Evolutionary conservation across 805 yeast genomes (phyloP), one percentile per base, ranked within the genome.

Genomic region (Suhomyces prunicola): DNA sequence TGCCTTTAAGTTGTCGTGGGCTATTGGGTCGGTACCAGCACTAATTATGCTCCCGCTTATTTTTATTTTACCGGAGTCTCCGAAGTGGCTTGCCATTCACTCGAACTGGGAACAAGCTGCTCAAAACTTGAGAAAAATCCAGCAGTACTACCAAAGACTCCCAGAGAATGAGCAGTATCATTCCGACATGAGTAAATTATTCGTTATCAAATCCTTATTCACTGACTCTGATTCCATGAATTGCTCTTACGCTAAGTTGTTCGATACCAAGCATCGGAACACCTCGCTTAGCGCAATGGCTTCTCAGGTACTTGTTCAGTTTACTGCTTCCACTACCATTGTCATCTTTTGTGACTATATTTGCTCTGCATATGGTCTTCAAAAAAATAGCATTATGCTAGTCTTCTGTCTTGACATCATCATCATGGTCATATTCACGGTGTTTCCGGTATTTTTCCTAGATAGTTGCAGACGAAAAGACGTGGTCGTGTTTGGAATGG

Each of bases 381-480:
- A 65, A 9, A 77, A 73, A 0, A 62, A 70, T 3, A 49, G 55
- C 4, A 71, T 68, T 51, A 53, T 69, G 6, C 46, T 68, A 3
- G 59, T 75, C 3, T 75, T 76, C 0, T 70, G 78, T 0, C 57
- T 53, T n/a, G 70, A 62, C 46, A 76, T 78, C 50, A 64, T 74
- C 4, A 54, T 80, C 12, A 68, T 75, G 51, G 72, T 72, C 0
- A 6, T 72, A 0, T 75, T 80, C 59, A 72, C 81, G 0, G 49
- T 74, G 4, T 53, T 81, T 24, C 85, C 85, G 2, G 64, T 80
- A 1, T 31, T 73, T 6, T 63, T 73, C 42, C 59, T 81, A 13
- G 82, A 79, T 56, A 67, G 64, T 29, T 64, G 79, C 47, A 66
- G 80, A 62, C 69, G 86, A 50, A 80, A 78, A 53, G 82, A 78